Conservation (phyloP, 768 basidiomycete genomes). For the Auricularia cornea region DNA sequence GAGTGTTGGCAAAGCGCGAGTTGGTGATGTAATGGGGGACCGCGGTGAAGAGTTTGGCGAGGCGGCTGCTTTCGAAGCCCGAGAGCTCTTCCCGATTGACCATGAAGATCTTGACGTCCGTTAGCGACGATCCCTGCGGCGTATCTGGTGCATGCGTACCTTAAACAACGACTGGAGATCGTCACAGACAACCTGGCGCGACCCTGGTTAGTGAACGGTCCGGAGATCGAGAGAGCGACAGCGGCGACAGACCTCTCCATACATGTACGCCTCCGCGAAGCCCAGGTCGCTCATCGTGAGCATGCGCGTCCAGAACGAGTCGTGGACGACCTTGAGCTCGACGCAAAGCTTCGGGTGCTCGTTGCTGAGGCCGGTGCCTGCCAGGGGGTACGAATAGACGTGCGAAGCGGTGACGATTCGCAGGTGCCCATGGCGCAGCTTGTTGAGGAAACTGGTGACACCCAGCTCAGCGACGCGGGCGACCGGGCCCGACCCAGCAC, state of each 20-base stretch:
- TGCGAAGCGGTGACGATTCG: slow-evolving; percentile 36
- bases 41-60: slow-evolving; percentile 43
- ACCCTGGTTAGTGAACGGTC: not conserved
- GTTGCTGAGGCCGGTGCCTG: slow-evolving; percentile 11
- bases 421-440: slow-evolving; percentile 41
- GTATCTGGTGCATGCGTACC: slow-evolving; percentile 27
- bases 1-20: slow-evolving; percentile 55
- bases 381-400: slow-evolving; percentile 37
- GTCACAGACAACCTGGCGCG: slow-evolving; percentile 41
- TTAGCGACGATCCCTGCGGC: not conserved
- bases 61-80: slow-evolving; percentile 36
- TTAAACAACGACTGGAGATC: slow-evolving; percentile 58
- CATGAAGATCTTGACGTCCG: slow-evolving; percentile 47
- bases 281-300: slow-evolving; percentile 60
- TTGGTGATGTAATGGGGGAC: slow-evolving; percentile 47
- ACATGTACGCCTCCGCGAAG: slow-evolving; percentile 73
- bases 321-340: slow-evolving; percentile 46
- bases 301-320: slow-evolving; percentile 62
- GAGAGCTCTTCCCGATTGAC: slow-evolving; percentile 43
- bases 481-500: slow-evolving; percentile 36
- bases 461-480: slow-evolving; percentile 36
- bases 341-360: slow-evolving; percentile 24
- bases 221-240: not conserved
- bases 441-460: slow-evolving; percentile 27
- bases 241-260: slow-evolving; percentile 38